Conservation (phyloP, 306 rosid species). For the Casuarina equisetifolia region DNA sequence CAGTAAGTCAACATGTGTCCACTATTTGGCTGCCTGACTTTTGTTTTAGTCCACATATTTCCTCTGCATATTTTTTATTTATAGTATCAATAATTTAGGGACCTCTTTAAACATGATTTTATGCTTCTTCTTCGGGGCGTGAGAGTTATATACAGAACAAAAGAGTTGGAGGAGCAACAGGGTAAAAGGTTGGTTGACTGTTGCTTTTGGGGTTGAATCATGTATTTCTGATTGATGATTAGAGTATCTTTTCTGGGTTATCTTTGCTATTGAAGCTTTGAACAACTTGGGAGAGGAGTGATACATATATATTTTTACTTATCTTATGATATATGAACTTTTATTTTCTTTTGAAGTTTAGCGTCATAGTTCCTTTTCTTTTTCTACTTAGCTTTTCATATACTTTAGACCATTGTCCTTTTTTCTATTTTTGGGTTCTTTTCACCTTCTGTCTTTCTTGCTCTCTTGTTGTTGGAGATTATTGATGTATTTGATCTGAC, state of each 20-base stretch:
- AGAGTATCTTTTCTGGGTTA: slow-evolving; percentile 11
- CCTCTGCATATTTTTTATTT: neutral
- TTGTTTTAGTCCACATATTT: neutral
- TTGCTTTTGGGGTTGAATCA: neutral
- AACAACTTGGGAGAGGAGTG: neutral
- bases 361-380: neutral
- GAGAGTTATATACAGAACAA: slow-evolving; percentile 86
- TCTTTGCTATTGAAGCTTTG: neutral
- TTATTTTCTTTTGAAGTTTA: neutral
- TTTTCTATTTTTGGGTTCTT: neutral
- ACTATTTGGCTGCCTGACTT: neutral
- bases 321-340: neutral
- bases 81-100: neutral
- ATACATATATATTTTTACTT: neutral
- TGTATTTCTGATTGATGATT: slow-evolving; percentile 5
- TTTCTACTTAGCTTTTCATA: neutral
- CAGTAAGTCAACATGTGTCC: slow-evolving; percentile 57
- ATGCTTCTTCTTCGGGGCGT: slow-evolving; percentile 67
- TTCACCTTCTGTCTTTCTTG: neutral
- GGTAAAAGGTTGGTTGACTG: slow-evolving; percentile 67
- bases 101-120: slow-evolving; percentile 1
- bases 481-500: neutral
- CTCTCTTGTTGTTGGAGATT: neutral
- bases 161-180: slow-evolving; percentile 88
- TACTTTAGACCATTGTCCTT: neutral